Evolutionary conservation across 768 basidiomycete species (phyloP).

Genomic region (Clavulina sp.): DNA sequence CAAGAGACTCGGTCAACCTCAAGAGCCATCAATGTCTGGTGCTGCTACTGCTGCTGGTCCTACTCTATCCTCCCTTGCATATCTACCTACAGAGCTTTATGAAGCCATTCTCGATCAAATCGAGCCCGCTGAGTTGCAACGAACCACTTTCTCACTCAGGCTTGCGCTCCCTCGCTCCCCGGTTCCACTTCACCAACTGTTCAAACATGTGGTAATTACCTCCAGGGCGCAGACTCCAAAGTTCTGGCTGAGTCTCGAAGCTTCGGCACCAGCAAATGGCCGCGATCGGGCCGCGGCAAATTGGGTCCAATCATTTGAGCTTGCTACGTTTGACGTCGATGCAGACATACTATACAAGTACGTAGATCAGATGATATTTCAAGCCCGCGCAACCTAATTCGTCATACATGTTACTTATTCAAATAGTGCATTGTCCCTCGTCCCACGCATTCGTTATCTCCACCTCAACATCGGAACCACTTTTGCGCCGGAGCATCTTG

Average conservation of each 20-base stretch:
- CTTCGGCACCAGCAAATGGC: background rate
- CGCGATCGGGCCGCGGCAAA: constrained; percentile 8
- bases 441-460: constrained; percentile 35
- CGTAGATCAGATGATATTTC: background rate
- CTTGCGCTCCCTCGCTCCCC: constrained; percentile 44
- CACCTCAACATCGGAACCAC: constrained; percentile 58
- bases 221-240: constrained; percentile 34
- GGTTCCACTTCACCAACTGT: constrained; percentile 40
- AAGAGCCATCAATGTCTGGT: constrained; percentile 22
- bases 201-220: constrained; percentile 35
- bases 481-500: constrained; percentile 68
- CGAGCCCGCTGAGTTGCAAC: constrained; percentile 29
- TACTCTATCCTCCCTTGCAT: constrained; percentile 13
- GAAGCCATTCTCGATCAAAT: constrained; percentile 37
- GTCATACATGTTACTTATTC: background rate
- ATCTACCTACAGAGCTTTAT: constrained; percentile 52
- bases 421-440: constrained; percentile 30
- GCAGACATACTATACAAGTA: constrained; percentile 53
- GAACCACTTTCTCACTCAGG: constrained; percentile 38
- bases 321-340: constrained; percentile 54
- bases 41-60: constrained; percentile 13
- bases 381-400: background rate
- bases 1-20: constrained; percentile 34
- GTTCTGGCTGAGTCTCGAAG: constrained; percentile 31
- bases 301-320: constrained; percentile 32